Conservation (phyloP, 169 alveolate genomes). For the Babesia bovis region DNA sequence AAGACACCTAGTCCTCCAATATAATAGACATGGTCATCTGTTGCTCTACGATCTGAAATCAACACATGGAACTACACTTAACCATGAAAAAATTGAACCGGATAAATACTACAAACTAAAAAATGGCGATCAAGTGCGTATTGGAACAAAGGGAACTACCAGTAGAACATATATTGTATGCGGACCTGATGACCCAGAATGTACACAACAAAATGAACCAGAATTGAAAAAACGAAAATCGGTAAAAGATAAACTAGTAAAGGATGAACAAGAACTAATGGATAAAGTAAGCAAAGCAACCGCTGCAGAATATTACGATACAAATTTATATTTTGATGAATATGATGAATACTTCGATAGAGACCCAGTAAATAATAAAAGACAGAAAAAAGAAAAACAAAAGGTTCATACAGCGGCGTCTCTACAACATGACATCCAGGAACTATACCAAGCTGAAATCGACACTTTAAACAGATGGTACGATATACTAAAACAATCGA, state of each 20-base stretch:
- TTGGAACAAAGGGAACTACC: conserved; percentile 53
- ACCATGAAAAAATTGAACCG: conserved; percentile 43
- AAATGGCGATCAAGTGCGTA: conserved; percentile 62
- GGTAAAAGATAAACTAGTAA: conserved; percentile 6
- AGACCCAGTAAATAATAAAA: conserved; percentile 1
- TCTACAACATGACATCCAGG: conserved; percentile 7
- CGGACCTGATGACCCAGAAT: conserved; percentile 14
- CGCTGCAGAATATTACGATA: conserved; percentile 60
- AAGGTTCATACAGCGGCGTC: conserved; percentile 40
- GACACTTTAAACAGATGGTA: conserved; percentile 60
- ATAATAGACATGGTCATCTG: conserved; percentile 33
- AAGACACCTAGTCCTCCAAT: conserved; percentile 58
- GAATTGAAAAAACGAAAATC: neutral
- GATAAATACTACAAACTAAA: conserved; percentile 42
- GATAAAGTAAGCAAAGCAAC: conserved; percentile 19
- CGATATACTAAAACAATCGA: conserved; percentile 18
- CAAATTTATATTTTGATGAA: conserved; percentile 52
- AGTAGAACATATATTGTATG: conserved; percentile 46
- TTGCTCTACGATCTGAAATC: conserved; percentile 56
- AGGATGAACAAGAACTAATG: conserved; percentile 35
- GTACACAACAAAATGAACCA: neutral
- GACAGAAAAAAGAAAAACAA: neutral
- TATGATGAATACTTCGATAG: conserved; percentile 61
- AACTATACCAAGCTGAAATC: conserved; percentile 43
- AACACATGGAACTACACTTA: conserved; percentile 59